phyloP scores from a whole-genome alignment of 495 filamentous ascomycete genomes.

The Penicilliopsis zonata region DNA sequence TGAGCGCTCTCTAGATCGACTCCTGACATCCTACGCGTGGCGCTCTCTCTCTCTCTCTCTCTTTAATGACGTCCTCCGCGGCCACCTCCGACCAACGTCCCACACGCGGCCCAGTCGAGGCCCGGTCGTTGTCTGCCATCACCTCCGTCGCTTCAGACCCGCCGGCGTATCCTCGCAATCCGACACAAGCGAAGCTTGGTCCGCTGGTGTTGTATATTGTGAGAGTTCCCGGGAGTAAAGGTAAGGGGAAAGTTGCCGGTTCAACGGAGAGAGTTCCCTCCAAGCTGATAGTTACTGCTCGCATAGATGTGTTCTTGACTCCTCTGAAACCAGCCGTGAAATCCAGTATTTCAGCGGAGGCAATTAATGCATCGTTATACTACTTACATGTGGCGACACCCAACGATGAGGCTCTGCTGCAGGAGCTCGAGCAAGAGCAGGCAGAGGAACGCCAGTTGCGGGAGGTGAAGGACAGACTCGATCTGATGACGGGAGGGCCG shows the following conservation, averaged over 20 bases:
- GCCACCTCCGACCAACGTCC: constrained; percentile 18
- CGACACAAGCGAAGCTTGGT: constrained; percentile 48
- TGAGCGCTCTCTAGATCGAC: too few species aligned
- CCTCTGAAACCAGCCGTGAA: constrained; percentile 77
- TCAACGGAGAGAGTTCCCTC: not conserved
- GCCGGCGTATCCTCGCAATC: constrained; percentile 67
- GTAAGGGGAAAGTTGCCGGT: constrained; percentile 34
- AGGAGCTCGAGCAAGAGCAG: constrained; percentile 29
- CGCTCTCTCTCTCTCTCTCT: too few species aligned
- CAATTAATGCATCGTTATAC: constrained; percentile 80
- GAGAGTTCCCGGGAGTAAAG: constrained; percentile 79
- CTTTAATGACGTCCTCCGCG: constrained; percentile 4
- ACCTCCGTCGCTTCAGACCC: constrained; percentile 77
- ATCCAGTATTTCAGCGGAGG: constrained; percentile 68
- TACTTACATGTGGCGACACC: constrained; percentile 71
- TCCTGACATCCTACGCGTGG: too few species aligned
- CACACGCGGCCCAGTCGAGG: constrained; percentile 48
- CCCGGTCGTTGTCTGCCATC: constrained; percentile 67
- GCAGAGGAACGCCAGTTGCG: constrained; percentile 22
- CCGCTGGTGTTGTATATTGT: constrained; percentile 82
- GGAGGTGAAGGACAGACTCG: too few species aligned
- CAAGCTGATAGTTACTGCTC: not conserved
- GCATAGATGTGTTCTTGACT: constrained; percentile 81
- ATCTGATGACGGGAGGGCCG: too few species aligned
- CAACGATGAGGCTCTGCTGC: constrained; percentile 42